These are phyloP conservation scores for Lactifluus echinatus DNA, from an alignment of 768 basidiomycete species.

Conservation along the genomic window DNA sequence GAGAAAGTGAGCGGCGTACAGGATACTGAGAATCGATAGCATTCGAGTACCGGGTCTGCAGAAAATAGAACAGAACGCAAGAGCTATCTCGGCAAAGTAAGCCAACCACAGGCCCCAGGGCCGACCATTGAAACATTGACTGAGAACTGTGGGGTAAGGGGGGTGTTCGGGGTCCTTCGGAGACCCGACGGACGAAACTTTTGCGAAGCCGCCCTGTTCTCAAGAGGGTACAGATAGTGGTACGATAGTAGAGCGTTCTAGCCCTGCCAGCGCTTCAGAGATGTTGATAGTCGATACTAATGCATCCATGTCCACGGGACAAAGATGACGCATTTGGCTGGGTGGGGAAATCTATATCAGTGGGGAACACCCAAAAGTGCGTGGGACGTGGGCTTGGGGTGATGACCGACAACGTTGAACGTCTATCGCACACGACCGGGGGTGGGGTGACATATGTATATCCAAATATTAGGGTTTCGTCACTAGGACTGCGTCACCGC, in stretches of 20 bases:
- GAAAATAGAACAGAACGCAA: too few relatives aligned
- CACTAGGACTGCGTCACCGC: conserved; percentile 8
- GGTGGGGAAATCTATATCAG: conserved; percentile 10
- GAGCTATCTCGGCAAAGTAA: too few relatives aligned
- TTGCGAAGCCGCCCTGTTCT: conserved; percentile 9
- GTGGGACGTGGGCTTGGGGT: neutral
- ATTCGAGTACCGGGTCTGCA: too few relatives aligned
- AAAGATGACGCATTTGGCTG: conserved; percentile 1
- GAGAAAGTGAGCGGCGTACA: neutral
- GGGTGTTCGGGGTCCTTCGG: conserved; percentile 17
- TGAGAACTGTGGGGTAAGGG: neutral
- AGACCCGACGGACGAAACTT: neutral
- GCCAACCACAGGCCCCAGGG: neutral
- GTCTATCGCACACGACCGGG: neutral
- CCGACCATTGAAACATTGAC: neutral
- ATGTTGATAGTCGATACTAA: neutral
- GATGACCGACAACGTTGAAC: neutral
- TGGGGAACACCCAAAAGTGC: neutral
- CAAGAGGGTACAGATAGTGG: conserved; percentile 12
- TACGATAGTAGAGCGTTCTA: conserved; percentile 13
- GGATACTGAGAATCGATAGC: neutral
- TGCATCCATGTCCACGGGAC: conserved; percentile 1
- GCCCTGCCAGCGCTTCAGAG: conserved; percentile 15
- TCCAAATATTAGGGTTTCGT: conserved; percentile 2
- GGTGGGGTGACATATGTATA: neutral